Evolutionary conservation across 2,329 filamentous ascomycete genomes (phyloP), one percentile per base, ranked within the genome.

Genomic region (Verticillium nonalfalfae): DNA sequence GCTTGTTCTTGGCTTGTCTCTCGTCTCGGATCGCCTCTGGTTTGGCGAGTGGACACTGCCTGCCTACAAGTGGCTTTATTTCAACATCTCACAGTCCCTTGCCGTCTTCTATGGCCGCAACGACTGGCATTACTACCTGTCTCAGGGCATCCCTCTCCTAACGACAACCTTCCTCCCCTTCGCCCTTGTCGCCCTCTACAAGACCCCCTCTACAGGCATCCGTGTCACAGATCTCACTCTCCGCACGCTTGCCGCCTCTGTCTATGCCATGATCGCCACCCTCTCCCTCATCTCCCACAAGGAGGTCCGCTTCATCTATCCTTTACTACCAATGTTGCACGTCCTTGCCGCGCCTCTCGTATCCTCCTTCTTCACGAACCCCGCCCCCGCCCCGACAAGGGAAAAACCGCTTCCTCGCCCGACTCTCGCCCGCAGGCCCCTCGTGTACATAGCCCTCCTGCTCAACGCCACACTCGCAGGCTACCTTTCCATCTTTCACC

Each of bases 301-400:
- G 74, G 95, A 99, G 80, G 91, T 97, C 68, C 91, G 95, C 69
- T 99, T 99, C 78, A 90, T 98, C 67, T 97, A 96, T 70, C 94
- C 95, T 1, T 83, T 99, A 18, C 83, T 98, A 1, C 94, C 95
- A 1, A 83, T 88, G n/a, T 82, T 99, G 7, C 91, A 95, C 72
- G 78, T 97, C 64, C 79, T 98, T 45, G 86, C 90, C 1, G 91
- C 92, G 0, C 84, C 86, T 0, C 81, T 86, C 2, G 75, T 91
- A 15, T 79, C 84, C 2, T 73, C 79, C 9, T 93, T 91, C 76
- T 92, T 94, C 72, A 75, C 77, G 9, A 78, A 76, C 33, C 69
- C 74, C 15, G 62, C 70, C 15, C 65, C 71, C 35, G 6, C 26
- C 2, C 54, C 26, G 26, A 35, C 54, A 6, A 21, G 33, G 21